Conservation (phyloP, 2,329 filamentous ascomycete species). For the Echinosphaeria canescens region DNA sequence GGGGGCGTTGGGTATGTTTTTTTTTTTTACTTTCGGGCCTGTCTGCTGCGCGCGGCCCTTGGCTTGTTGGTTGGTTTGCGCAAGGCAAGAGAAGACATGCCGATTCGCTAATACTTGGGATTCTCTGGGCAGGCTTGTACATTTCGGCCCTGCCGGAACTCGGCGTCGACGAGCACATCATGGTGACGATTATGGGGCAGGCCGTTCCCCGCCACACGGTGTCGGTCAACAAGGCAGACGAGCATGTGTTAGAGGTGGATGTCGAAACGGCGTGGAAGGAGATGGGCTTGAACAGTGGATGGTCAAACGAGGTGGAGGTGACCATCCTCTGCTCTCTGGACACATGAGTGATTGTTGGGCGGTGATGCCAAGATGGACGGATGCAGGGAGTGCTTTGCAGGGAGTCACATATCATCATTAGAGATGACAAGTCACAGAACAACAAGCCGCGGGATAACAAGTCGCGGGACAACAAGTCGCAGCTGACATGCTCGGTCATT, state of each 20-base stretch:
- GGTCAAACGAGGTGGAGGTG: conserved; percentile 62
- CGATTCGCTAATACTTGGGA: too few relatives aligned
- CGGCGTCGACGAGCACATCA: conserved; percentile 40
- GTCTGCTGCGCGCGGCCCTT: too few relatives aligned
- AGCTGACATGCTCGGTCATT: too few relatives aligned
- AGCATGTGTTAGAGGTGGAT: conserved; percentile 55
- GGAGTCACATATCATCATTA: background rate
- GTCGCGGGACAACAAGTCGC: too few relatives aligned
- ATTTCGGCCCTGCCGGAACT: conserved; percentile 44
- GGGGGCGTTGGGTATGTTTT: conserved; percentile 38
- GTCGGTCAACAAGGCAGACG: conserved; percentile 24
- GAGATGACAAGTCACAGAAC: background rate
- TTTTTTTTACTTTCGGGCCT: background rate
- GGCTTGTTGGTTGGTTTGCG: too few relatives aligned
- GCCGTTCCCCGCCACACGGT: conserved; percentile 49
- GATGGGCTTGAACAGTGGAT: conserved; percentile 45
- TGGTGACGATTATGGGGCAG: conserved; percentile 52
- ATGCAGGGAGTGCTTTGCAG: conserved; percentile 1
- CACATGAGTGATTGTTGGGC: too few relatives aligned
- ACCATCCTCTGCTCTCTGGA: conserved; percentile 32
- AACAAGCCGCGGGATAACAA: too few relatives aligned
- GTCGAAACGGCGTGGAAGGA: conserved; percentile 56
- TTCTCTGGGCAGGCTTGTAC: conserved; percentile 42
- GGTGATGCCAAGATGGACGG: too few relatives aligned
- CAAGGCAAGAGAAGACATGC: too few relatives aligned